Conservation (phyloP, 1,284 basidiomycete genomes). For the Athelia sp. region DNA sequence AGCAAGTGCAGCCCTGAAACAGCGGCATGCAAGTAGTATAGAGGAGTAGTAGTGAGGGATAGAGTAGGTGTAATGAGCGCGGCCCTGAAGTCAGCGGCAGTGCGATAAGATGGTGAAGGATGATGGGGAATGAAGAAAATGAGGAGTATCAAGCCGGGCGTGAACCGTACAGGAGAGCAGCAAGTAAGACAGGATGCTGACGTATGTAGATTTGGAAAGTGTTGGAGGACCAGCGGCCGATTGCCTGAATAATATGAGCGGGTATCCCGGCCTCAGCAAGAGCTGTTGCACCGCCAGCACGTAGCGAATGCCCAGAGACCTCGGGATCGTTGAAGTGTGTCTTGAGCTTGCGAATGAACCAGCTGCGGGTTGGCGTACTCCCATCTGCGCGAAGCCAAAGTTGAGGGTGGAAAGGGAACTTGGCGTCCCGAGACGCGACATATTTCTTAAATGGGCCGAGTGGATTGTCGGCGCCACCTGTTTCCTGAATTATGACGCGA, state of each 20-base stretch:
- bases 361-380: no score
- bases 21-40: no score
- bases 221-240: constrained; percentile 17
- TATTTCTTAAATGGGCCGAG: no score
- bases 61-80: no score
- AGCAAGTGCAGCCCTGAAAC: no score
- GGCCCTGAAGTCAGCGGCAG: no score
- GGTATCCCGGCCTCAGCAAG: constrained; percentile 14
- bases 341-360: no score
- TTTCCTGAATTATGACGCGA: no score
- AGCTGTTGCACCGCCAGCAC: constrained; percentile 16
- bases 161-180: constrained; percentile 5
- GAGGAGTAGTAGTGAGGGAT: no score
- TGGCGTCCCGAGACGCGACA: no score
- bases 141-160: background rate
- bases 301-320: constrained; percentile 14
- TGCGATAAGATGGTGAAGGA: background rate
- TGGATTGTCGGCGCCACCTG: no score
- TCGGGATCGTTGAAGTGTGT: background rate
- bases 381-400: no score
- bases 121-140: background rate
- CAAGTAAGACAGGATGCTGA: constrained; percentile 15
- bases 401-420: background rate
- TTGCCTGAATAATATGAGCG: constrained; percentile 16
- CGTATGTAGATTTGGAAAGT: constrained; percentile 20